Base-by-base conservation (phyloP, 345 rosid genomes). In the Populus tremula region DNA sequence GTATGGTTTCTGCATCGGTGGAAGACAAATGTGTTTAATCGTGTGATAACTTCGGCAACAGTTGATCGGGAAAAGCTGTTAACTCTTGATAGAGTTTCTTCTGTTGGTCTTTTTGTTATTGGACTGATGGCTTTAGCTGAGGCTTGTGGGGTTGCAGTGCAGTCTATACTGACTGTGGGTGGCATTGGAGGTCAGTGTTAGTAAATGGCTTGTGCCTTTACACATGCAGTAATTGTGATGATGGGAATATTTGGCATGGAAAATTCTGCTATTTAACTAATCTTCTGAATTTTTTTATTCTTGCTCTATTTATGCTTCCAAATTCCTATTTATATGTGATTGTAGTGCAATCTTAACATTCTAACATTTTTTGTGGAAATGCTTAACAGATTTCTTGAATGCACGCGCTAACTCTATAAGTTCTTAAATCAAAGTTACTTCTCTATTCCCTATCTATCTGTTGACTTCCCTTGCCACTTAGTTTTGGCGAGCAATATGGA, bases 71-170 rank as follows among this genome's bases (percentile, higher is more conserved):
- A 91, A 70, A 95, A 82, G 84, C 65, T 93, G 79, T 72, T 90
- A 79, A 87, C 99, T 1, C 72, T 95, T 16, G 99, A 95, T 86
- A 92, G 80, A 83, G 70, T 93, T 35, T 89, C 98, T 61, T 95
- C 99, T 5, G 86, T 93, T 86, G 98, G 96, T 69, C 85, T 95
- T 43, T 91, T 92, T 87, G 87, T 82, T 54, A 79, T 93, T 70
- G 97, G 97, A 43, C 61, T 84, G 63, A 92, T 93, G 96, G 93
- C 97, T 81, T 86, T 90, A 25, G 94, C 99, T 47, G 98, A 95
- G 90, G 96, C 99, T 6, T 93, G 92, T 86, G 99, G 98, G 29
- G 92, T 95, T 75, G 96, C 99, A 85, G 93, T 95, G 84, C 99
- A 92, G 72, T 95, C 97, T 33, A 81, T 95, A 81, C 81, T 95